These are phyloP conservation scores for Talaromyces piceae DNA, from an alignment of 2,329 filamentous ascomycete genomes.

Conservation along the genomic window DNA sequence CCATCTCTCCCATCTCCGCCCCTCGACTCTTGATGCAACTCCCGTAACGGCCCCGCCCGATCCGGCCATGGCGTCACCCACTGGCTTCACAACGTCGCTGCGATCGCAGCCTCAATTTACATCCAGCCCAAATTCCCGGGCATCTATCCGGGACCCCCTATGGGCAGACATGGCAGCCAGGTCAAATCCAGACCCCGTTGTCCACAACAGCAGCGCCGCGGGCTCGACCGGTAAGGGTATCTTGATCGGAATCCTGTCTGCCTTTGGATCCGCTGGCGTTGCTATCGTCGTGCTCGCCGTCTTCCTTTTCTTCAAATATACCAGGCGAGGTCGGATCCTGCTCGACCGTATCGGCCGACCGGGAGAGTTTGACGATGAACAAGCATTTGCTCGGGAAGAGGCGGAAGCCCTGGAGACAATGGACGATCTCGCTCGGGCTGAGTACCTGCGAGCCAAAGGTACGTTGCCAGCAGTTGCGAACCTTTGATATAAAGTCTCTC, in stretches of 20 bases:
- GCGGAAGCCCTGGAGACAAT: constrained; percentile 89
- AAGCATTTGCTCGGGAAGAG: constrained; percentile 88
- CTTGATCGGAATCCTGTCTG: constrained; percentile 88
- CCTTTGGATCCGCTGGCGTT: constrained; percentile 82
- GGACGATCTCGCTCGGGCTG: constrained; percentile 83
- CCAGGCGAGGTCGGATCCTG: constrained; percentile 77
- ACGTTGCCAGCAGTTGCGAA: too few species aligned
- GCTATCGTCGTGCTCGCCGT: constrained; percentile 71
- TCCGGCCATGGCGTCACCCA: constrained; percentile 13
- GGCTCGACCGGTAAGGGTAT: constrained; percentile 66
- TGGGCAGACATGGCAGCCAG: background rate
- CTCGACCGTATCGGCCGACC: constrained; percentile 88
- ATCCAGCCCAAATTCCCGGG: background rate
- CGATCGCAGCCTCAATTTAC: background rate
- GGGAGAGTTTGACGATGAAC: constrained; percentile 96
- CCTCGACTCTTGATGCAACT: constrained; percentile 10
- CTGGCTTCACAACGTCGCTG: constrained; percentile 8
- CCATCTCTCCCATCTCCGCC: background rate
- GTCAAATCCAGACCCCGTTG: constrained; percentile 5
- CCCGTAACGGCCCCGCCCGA: constrained; percentile 12
- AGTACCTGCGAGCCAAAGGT: constrained; percentile 96
- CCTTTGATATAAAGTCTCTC: too few species aligned
- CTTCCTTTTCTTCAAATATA: constrained; percentile 93
- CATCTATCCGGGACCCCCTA: background rate
- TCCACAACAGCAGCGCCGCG: constrained; percentile 24